Conservation (phyloP, 164 flowering plant genomes). For the Annona cherimola region DNA sequence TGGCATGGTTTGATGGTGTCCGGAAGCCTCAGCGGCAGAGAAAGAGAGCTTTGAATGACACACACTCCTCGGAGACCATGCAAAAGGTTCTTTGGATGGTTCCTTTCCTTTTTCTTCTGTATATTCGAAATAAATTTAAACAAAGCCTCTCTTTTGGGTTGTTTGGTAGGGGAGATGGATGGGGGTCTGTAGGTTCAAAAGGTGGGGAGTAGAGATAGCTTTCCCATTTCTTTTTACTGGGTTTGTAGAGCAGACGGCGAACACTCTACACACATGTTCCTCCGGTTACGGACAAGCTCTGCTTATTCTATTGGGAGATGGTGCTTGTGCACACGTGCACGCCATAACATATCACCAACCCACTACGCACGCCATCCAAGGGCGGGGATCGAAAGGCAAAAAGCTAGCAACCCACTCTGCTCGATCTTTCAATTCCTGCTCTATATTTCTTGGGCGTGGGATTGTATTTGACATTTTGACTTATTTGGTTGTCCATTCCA, state of each 20-base stretch:
- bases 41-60: conserved; percentile 26
- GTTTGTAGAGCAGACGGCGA: conserved; percentile 16
- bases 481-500: too few relatives aligned
- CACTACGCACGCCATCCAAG: conserved; percentile 18
- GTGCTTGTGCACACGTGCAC: conserved; percentile 28
- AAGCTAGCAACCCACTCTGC: too few relatives aligned
- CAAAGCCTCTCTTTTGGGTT: not conserved
- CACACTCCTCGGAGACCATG: conserved; percentile 62
- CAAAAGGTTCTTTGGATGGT: conserved; percentile 25
- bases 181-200: conserved; percentile 2
- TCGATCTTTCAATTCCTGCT: too few relatives aligned
- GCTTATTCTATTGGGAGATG: conserved; percentile 5
- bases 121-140: conserved; percentile 18
- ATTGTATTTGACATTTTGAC: not conserved
- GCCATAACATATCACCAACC: conserved; percentile 17
- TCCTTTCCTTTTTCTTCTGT: conserved; percentile 17
- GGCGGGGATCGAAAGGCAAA: not conserved
- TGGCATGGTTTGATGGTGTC: conserved; percentile 31
- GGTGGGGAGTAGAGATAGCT: not conserved
- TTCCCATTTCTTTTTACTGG: conserved; percentile 4
- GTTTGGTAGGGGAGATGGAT: not conserved
- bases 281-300: conserved; percentile 26
- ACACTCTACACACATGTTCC: conserved; percentile 20
- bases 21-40: conserved; percentile 32
- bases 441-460: not conserved